These are phyloP conservation scores for baker's yeast (Saccharomyces cerevisiae) DNA, from an alignment of 805 yeast species.

Conservation along the genomic window DNA sequence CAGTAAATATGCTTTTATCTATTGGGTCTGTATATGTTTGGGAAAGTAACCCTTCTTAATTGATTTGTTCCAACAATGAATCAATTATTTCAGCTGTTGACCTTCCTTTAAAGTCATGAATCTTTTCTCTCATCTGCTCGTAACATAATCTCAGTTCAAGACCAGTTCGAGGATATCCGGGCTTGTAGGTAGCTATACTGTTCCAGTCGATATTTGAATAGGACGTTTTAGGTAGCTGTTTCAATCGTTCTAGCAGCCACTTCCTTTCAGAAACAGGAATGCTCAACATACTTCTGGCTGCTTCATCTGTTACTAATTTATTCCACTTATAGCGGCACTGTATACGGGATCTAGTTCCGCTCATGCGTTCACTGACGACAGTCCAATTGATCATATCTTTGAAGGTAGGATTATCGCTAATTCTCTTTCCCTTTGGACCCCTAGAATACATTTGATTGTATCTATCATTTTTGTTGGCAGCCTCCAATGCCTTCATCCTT, in stretches of 20 bases:
- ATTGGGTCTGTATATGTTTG: background rate
- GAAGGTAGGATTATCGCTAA: conserved; percentile 19
- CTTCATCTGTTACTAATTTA: conserved; percentile 60
- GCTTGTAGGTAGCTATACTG: conserved; percentile 39
- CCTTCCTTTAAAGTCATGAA: conserved; percentile 42
- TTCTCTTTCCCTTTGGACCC: conserved; percentile 16
- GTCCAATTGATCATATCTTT: conserved; percentile 76
- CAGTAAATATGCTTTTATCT: background rate
- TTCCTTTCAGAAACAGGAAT: conserved; percentile 41
- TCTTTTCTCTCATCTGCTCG: conserved; percentile 46
- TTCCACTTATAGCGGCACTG: conserved; percentile 96
- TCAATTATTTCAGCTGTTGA: conserved; percentile 31
- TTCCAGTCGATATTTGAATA: conserved; percentile 48
- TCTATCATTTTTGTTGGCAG: conserved; percentile 12
- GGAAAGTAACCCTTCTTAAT: background rate
- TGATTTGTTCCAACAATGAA: conserved; percentile 16
- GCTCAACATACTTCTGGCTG: conserved; percentile 35
- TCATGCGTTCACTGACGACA: conserved; percentile 78
- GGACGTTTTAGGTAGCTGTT: conserved; percentile 35
- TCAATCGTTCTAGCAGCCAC: conserved; percentile 42
- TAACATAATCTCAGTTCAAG: conserved; percentile 54
- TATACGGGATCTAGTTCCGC: conserved; percentile 80
- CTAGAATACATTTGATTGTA: conserved; percentile 5
- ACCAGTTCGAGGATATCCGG: conserved; percentile 45
- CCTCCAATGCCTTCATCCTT: conserved; percentile 10